Base-by-base conservation (phyloP, 78 protist genomes). In the Chrysochromulina parva region DNA sequence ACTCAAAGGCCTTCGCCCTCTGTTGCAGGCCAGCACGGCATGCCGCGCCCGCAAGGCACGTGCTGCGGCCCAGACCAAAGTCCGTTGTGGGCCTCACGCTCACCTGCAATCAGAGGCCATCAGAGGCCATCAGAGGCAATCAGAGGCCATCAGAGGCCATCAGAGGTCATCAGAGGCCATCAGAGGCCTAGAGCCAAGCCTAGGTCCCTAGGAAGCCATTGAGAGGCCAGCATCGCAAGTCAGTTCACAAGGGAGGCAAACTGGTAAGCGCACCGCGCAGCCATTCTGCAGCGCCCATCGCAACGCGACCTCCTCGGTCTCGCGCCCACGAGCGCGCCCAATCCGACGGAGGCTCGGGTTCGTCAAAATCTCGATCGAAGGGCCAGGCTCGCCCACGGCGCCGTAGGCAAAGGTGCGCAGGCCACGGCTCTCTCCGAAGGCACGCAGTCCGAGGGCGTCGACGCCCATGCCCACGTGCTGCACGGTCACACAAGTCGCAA, bases 361-460 rank as follows among this genome's bases (percentile, higher is more conserved):
- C 17, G 69, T 0, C 20, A 82, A 69, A 3, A 82, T 13, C 52
- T 55, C 69, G 57, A 1, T 14, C 9, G 66, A 20, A 17, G 66
- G 48, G 48, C 47, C 60, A 6, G 60, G 88, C 88, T 82, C 88
- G 47, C 88, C 88, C 19, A 82, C 19, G 67, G 48, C 48, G 0
- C 88, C 88, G 57, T 82, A 82, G 17, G 71, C 88, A 26, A 82
- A 82, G 50, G 88, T 82, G 50, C 88, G 62, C 20, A 82, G 13
- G 71, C 88, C 88, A 48, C 22, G 16, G 48, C 7, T 1, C 22
- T 53, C 65, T 28, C 65, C 88, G 69, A 57, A 82, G 52, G 71
- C 6, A 52, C 88, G 88, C 52, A 82, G 88, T 2, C 88, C 69
- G 52, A n/a, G 69, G 22, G 88, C 53, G 67, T 82, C 88, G 4